phyloP scores from a whole-genome alignment of 352 stramenopile genomes.

The Phytophthora sojae region DNA sequence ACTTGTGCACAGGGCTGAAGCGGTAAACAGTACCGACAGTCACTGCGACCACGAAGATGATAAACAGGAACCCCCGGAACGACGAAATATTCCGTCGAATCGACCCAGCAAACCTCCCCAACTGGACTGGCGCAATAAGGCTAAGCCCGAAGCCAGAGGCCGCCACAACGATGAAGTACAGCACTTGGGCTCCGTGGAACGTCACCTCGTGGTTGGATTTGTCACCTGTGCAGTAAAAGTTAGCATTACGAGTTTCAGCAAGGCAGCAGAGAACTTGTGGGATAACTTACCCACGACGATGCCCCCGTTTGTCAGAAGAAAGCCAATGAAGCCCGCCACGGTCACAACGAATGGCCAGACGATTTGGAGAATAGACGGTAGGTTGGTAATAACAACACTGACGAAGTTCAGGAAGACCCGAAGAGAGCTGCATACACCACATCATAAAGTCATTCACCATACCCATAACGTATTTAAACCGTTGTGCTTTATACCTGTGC shows the following conservation, averaged over 20 bases:
- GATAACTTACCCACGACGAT: slow-evolving; percentile 77
- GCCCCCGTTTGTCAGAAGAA: slow-evolving; percentile 79
- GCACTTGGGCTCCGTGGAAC: slow-evolving; percentile 76
- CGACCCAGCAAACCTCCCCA: slow-evolving; percentile 46
- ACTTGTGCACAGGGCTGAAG: slow-evolving; percentile 89
- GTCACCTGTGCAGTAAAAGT: slow-evolving; percentile 57
- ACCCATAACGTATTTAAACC: background rate
- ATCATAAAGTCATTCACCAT: slow-evolving; percentile 7
- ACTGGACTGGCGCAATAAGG: slow-evolving; percentile 44
- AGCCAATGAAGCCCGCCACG: slow-evolving; percentile 59
- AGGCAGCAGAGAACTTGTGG: background rate
- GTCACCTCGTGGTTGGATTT: slow-evolving; percentile 85
- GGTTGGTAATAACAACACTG: slow-evolving; percentile 56
- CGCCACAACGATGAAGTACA: slow-evolving; percentile 81
- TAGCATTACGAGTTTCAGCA: background rate
- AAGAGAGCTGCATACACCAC: slow-evolving; percentile 32
- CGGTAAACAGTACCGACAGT: slow-evolving; percentile 56
- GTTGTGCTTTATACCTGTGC: slow-evolving; percentile 31
- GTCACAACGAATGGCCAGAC: slow-evolving; percentile 79
- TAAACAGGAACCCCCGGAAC: slow-evolving; percentile 40
- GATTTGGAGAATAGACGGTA: slow-evolving; percentile 57
- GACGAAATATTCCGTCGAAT: slow-evolving; percentile 48
- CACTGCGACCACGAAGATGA: slow-evolving; percentile 24
- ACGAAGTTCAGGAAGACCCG: slow-evolving; percentile 74
- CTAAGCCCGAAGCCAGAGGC: slow-evolving; percentile 66